Evolutionary conservation across 2,329 filamentous ascomycete species (phyloP), one percentile per base, ranked within the genome.

Genomic region (Pseudomassariella vexata): DNA sequence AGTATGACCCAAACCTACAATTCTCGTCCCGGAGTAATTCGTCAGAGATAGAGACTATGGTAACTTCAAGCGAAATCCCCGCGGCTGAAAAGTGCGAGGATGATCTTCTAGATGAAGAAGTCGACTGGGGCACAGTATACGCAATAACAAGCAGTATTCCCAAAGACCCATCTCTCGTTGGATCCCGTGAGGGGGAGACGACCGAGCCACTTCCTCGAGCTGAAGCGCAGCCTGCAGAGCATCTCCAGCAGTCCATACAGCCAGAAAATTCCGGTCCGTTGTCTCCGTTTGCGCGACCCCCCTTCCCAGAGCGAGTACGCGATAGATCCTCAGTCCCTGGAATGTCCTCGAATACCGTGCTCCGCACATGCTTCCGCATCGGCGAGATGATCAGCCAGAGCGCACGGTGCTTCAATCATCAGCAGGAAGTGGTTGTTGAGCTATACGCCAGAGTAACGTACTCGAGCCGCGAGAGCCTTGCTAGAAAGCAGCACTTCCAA

Each of bases 331-430:
- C 65, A 3, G 59, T 81, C 5, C 56, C 67, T 10, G 74, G 75
- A 7, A 45, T 76, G 3, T 68, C 68, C 0, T 57, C 67, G 2
- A 49, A 56, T 8, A 56, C 48, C 0, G 37, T 69, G 6, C 56
- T 80, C 9, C 67, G 73, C 9, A 76, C 71, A 1, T 83, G 78
- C 47, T 84, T 85, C 43, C 68, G 77, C 17, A 63, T 82, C 16
- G 73, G 71, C 4, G 76, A 83, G 46, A 68, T 81, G 35, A 57
- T 76, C 28, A 60, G 60, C 11, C 63, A 69, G 25, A 65, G 70
- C 31, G 26, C 34, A 1, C 34, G 46, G 3, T 55, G 55, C 28
- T 47, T 47, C 30, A 47, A 42, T 9, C 42, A 56, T 8, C 50
- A 58, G n/a, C 53, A 57, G 14, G 47, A 57, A 1, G 62, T 61